phyloP scores from a whole-genome alignment of 2,329 filamentous ascomycete genomes.

The Fusarium sp. region DNA sequence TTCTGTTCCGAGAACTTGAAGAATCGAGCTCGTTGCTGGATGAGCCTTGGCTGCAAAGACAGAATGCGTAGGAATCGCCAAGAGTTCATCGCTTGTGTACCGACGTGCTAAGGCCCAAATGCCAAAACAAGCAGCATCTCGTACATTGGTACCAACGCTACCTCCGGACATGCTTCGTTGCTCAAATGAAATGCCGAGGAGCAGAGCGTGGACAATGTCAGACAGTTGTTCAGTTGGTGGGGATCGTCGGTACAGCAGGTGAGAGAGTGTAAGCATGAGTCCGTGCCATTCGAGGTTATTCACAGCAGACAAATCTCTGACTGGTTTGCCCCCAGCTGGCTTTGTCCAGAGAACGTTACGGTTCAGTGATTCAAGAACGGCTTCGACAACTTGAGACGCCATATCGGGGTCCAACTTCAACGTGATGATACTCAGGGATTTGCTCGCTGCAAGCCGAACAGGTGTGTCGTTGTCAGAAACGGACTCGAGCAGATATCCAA shows the following conservation, averaged over 20 bases:
- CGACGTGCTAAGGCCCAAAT: slow-evolving; percentile 93
- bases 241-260: slow-evolving; percentile 88
- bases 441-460: slow-evolving; percentile 91
- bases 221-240: slow-evolving; percentile 79
- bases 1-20: slow-evolving; percentile 86
- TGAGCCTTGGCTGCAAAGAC: slow-evolving; percentile 60
- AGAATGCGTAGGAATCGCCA: slow-evolving; percentile 69
- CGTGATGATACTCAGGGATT: slow-evolving; percentile 89
- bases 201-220: slow-evolving; percentile 81
- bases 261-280: slow-evolving; percentile 86
- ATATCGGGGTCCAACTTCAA: slow-evolving; percentile 84
- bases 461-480: slow-evolving; percentile 92
- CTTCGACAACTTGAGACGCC: slow-evolving; percentile 89
- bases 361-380: slow-evolving; percentile 80
- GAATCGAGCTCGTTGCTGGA: slow-evolving; percentile 63
- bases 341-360: slow-evolving; percentile 70
- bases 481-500: slow-evolving; percentile 84
- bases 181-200: slow-evolving; percentile 89
- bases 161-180: slow-evolving; percentile 88
- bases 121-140: slow-evolving; percentile 96
- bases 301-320: slow-evolving; percentile 79
- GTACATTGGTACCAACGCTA: slow-evolving; percentile 89
- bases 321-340: slow-evolving; percentile 56
- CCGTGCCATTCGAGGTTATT: slow-evolving; percentile 93
- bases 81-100: slow-evolving; percentile 85